phyloP scores from a whole-genome alignment of 306 rosid genomes.

The Erythrophleum fordii region DNA sequence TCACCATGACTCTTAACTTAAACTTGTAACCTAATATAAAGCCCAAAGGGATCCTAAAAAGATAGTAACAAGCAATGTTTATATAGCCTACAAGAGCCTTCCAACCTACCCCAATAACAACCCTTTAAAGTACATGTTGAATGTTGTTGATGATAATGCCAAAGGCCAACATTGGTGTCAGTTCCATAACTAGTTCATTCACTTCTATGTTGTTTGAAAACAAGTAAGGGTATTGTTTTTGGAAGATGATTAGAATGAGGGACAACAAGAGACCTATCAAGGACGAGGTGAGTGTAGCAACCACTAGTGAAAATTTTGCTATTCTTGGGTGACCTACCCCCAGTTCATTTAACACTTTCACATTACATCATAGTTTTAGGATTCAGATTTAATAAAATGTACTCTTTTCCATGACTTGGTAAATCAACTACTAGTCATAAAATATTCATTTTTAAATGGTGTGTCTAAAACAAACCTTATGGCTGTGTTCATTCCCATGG shows the following conservation, averaged over 20 bases:
- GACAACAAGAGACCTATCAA: conserved; percentile 48
- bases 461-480: conserved; percentile 57
- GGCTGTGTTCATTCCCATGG: conserved; percentile 79
- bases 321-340: conserved; percentile 89
- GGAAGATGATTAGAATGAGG: conserved; percentile 45
- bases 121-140: conserved; percentile 90
- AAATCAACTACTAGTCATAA: too few relatives aligned
- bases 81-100: conserved; percentile 75
- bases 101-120: conserved; percentile 94
- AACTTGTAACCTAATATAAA: conserved; percentile 60
- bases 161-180: conserved; percentile 72
- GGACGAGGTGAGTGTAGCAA: conserved; percentile 63
- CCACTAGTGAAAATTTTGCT: conserved; percentile 73
- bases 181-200: conserved; percentile 46
- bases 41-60: conserved; percentile 78
- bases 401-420: too few relatives aligned
- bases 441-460: too few relatives aligned
- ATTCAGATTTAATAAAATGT: too few relatives aligned
- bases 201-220: conserved; percentile 64
- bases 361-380: conserved; percentile 47
- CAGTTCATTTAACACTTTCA: conserved; percentile 88
- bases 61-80: conserved; percentile 71
- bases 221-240: conserved; percentile 54
- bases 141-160: conserved; percentile 77
- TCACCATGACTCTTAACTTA: conserved; percentile 59